Conservation (phyloP, 345 rosid genomes). For the Eucalyptus erythrocorys region DNA sequence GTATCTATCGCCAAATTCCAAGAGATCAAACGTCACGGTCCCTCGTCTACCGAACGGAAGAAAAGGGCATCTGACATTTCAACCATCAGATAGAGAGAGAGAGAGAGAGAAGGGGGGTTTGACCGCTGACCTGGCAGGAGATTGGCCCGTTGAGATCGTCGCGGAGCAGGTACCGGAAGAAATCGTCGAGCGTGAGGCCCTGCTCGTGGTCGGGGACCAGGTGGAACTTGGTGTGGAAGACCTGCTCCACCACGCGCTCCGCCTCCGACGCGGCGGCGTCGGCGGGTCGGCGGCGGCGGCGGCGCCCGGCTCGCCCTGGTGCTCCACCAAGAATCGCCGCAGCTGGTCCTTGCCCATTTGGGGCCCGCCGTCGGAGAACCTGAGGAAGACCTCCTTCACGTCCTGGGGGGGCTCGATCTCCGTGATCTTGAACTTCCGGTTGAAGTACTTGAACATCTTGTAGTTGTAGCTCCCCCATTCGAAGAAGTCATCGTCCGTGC, state of each 20-base stretch:
- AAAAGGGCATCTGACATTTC: background rate
- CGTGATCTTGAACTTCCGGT: conserved; percentile 63
- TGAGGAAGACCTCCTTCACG: conserved; percentile 33
- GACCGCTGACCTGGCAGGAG: conserved; percentile 9
- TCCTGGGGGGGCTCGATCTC: conserved; percentile 75
- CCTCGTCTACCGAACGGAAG: background rate
- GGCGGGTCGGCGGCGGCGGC: background rate
- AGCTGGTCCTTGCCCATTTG: conserved; percentile 41
- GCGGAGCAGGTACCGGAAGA: conserved; percentile 33
- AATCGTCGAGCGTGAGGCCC: conserved; percentile 52
- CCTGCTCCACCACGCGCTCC: conserved; percentile 36
- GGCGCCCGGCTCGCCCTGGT: conserved; percentile 32
- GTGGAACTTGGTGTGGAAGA: conserved; percentile 8
- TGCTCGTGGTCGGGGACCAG: conserved; percentile 13
- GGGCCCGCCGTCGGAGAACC: conserved; percentile 29
- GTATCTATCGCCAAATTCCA: background rate
- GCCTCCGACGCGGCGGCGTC: conserved; percentile 31
- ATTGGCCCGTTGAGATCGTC: conserved; percentile 42
- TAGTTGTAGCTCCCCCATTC: conserved; percentile 29
- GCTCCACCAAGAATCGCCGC: conserved; percentile 38
- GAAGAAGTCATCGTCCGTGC: background rate
- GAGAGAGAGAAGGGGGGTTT: background rate
- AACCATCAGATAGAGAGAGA: background rate
- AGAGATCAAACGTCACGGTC: background rate
- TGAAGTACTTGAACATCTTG: conserved; percentile 68